These are phyloP conservation scores for Lactarius vividus DNA, from an alignment of 768 basidiomycete species.

Conservation along the genomic window DNA sequence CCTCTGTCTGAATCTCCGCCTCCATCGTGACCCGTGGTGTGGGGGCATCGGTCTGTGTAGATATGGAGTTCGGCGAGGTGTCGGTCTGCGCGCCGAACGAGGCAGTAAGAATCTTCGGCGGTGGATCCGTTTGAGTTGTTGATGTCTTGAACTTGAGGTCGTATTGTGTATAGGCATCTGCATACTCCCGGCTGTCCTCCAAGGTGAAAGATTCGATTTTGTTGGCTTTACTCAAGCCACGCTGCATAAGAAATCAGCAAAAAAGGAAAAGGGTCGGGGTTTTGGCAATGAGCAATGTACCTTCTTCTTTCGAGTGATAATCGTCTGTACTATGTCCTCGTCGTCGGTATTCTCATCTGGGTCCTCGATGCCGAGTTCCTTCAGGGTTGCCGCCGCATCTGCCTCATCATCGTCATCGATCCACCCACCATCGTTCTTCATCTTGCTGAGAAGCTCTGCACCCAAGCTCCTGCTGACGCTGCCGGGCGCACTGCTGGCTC, in stretches of 20 bases:
- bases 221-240: constrained; percentile 57
- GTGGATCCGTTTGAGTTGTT: constrained; percentile 61
- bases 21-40: constrained; percentile 38
- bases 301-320: constrained; percentile 81
- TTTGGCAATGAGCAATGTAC: constrained; percentile 37
- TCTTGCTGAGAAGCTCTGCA: constrained; percentile 65
- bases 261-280: neutral
- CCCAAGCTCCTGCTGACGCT: constrained; percentile 74
- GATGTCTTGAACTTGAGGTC: constrained; percentile 49
- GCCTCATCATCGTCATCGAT: constrained; percentile 41
- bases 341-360: constrained; percentile 57
- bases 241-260: constrained; percentile 10
- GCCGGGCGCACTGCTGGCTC: constrained; percentile 50
- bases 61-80: constrained; percentile 11
- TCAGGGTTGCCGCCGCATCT: constrained; percentile 34
- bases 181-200: constrained; percentile 72
- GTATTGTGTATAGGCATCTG: constrained; percentile 71
- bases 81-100: constrained; percentile 55
- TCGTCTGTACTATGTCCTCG: constrained; percentile 81
- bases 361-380: constrained; percentile 39
- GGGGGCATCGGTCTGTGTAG: constrained; percentile 33
- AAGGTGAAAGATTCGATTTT: constrained; percentile 43
- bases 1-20: constrained; percentile 67
- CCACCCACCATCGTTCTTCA: constrained; percentile 45
- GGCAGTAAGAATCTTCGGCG: constrained; percentile 45